Percentiles rank a stretch among this genome's conserved stretches.
Conservation (phyloP, 2,329 filamentous ascomycete genomes). For the Corniculantispora saksenae region DNA sequence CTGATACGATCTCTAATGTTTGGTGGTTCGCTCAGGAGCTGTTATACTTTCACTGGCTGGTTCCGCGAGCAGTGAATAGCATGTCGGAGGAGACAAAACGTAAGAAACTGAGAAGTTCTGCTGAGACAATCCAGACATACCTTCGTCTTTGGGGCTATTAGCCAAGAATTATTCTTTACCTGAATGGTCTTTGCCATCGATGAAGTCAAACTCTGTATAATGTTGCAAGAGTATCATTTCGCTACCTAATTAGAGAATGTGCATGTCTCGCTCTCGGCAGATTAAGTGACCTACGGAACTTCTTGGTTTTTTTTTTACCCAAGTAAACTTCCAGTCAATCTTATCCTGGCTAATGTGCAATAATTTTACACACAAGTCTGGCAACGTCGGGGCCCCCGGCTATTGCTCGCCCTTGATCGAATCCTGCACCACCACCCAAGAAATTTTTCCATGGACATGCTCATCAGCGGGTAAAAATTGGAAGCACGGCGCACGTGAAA, state of each 20-base stretch:
- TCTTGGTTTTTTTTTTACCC: too few relatives aligned
- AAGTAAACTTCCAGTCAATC: too few relatives aligned
- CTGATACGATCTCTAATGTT: background rate
- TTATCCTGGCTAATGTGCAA: too few relatives aligned
- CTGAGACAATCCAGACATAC: background rate
- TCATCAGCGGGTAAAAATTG: constrained; percentile 29
- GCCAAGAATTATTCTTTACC: too few relatives aligned
- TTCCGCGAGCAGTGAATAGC: constrained; percentile 2
- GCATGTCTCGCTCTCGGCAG: too few relatives aligned
- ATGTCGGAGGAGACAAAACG: background rate
- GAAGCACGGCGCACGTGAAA: constrained; percentile 23
- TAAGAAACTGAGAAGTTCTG: background rate
- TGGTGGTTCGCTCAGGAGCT: constrained; percentile 20
- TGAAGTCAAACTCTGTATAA: too few relatives aligned
- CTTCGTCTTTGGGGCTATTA: background rate
- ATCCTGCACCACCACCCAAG: constrained; percentile 19
- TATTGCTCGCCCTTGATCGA: background rate
- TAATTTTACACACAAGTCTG: too few relatives aligned
- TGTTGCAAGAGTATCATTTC: too few relatives aligned
- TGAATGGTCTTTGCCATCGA: too few relatives aligned
- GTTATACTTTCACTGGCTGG: constrained; percentile 15
- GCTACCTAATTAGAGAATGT: too few relatives aligned
- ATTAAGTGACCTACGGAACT: too few relatives aligned
- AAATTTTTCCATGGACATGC: constrained; percentile 19
- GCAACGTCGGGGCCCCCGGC: too few relatives aligned